Conservation (phyloP, 257 asterid species). For the Thymus mandschuricus region DNA sequence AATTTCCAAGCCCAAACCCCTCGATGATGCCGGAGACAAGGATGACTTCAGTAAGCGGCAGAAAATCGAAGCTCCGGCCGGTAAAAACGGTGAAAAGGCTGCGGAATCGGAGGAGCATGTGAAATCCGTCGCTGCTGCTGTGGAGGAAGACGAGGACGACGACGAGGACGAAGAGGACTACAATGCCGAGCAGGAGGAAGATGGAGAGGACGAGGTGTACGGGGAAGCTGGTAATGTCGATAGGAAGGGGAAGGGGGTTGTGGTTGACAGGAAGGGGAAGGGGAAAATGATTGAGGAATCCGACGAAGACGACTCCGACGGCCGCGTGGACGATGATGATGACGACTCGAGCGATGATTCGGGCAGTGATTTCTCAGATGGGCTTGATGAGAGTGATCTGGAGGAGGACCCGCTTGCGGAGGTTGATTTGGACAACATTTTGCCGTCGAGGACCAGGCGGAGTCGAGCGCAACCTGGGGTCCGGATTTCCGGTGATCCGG, state of each 20-base stretch:
- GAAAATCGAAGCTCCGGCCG: conserved; percentile 37
- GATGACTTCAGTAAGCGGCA: conserved; percentile 42
- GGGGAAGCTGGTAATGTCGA: conserved; percentile 38
- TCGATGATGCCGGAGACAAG: conserved; percentile 24
- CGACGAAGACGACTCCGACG: conserved; percentile 42
- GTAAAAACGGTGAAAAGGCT: conserved; percentile 28
- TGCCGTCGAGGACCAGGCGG: conserved; percentile 62
- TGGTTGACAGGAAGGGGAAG: conserved; percentile 45
- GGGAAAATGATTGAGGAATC: conserved; percentile 46
- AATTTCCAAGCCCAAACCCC: conserved; percentile 3
- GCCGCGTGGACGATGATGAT: conserved; percentile 27
- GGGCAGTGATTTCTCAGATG: conserved; percentile 43
- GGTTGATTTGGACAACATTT: conserved; percentile 60
- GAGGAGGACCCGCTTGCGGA: conserved; percentile 61
- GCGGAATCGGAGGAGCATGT: conserved; percentile 22
- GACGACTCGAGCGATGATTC: conserved; percentile 53
- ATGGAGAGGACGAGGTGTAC: conserved; percentile 28
- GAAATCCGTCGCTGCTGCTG: conserved; percentile 16
- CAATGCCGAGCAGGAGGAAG: conserved; percentile 40
- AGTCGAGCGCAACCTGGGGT: conserved; percentile 36
- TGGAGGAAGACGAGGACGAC: conserved; percentile 36
- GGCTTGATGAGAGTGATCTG: conserved; percentile 44
- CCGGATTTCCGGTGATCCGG: conserved; percentile 32
- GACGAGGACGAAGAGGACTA: conserved; percentile 46
- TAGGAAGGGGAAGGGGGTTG: conserved; percentile 46